phyloP scores from a whole-genome alignment of 345 rosid genomes.

The Gynandropsis gynandra region DNA sequence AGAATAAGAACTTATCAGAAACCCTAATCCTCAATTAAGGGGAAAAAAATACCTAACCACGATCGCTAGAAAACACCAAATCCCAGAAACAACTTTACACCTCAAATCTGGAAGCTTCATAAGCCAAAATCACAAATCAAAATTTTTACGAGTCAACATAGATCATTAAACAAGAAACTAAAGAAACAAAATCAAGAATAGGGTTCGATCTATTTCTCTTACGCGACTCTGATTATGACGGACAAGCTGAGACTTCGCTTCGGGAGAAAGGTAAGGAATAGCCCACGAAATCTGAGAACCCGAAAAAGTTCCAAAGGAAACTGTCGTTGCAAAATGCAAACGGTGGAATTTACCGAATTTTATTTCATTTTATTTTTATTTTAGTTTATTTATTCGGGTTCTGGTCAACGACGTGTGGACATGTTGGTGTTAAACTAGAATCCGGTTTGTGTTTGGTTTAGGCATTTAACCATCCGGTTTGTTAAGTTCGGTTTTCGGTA shows the following conservation, averaged over 20 bases:
- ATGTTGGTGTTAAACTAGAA: too few relatives aligned
- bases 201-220: conserved; percentile 31
- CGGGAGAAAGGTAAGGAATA: conserved; percentile 27
- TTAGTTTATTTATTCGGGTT: too few relatives aligned
- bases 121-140: conserved; percentile 10
- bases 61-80: conserved; percentile 18
- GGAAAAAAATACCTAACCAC: background rate
- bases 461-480: too few relatives aligned
- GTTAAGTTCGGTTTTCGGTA: too few relatives aligned
- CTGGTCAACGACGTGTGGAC: too few relatives aligned
- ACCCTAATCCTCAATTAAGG: conserved; percentile 7
- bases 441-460: too few relatives aligned
- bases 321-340: conserved; percentile 26
- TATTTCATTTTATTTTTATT: background rate
- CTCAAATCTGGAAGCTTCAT: conserved; percentile 20
- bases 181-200: background rate
- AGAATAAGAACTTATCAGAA: conserved; percentile 24
- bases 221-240: conserved; percentile 22
- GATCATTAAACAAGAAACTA: background rate
- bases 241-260: conserved; percentile 22
- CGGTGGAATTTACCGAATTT: conserved; percentile 1
- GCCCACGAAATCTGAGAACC: conserved; percentile 21
- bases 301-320: conserved; percentile 14
- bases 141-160: conserved; percentile 6
- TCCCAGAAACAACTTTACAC: conserved; percentile 14